phyloP scores from a whole-genome alignment of 441 rosid genomes.

The Dalechampia spathulata region DNA sequence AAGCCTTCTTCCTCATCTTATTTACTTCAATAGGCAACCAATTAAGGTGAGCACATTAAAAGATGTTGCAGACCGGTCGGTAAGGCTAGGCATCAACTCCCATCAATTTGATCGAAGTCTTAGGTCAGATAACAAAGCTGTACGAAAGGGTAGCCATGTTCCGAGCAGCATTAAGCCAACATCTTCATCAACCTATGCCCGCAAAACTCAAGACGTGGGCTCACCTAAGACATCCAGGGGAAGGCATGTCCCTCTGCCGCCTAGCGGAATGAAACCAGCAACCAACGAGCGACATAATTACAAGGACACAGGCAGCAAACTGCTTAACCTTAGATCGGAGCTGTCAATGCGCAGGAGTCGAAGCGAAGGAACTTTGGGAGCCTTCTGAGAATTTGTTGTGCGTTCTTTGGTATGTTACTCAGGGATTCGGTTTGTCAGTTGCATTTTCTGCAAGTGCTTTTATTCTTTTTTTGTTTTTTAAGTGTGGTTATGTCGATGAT shows the following conservation, averaged over 20 bases:
- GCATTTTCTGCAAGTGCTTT: no score
- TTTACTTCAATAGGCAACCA: slow-evolving; percentile 72
- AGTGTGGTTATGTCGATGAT: no score
- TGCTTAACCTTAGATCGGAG: slow-evolving; percentile 36
- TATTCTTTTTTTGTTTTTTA: no score
- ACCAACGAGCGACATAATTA: slow-evolving; percentile 26
- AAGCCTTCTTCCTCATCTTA: slow-evolving; percentile 74
- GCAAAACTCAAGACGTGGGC: slow-evolving; percentile 27
- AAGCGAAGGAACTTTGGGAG: slow-evolving; percentile 65
- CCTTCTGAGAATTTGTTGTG: slow-evolving; percentile 14
- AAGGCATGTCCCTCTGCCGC: slow-evolving; percentile 48
- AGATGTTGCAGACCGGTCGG: slow-evolving; percentile 56
- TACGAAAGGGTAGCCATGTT: slow-evolving; percentile 56
- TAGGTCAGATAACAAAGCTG: slow-evolving; percentile 55
- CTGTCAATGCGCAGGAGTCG: slow-evolving; percentile 48
- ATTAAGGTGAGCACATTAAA: slow-evolving; percentile 42
- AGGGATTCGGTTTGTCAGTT: no score
- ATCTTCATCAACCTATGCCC: slow-evolving; percentile 32
- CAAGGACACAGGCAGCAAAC: slow-evolving; percentile 31
- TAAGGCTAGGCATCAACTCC: slow-evolving; percentile 49
- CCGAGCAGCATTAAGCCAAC: slow-evolving; percentile 27
- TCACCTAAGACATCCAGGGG: slow-evolving; percentile 46
- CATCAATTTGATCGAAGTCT: slow-evolving; percentile 56
- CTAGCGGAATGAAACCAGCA: slow-evolving; percentile 42
- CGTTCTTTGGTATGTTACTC: neutral